phyloP scores from a whole-genome alignment of 2,329 filamentous ascomycete genomes.

The Cytospora schulzeri region DNA sequence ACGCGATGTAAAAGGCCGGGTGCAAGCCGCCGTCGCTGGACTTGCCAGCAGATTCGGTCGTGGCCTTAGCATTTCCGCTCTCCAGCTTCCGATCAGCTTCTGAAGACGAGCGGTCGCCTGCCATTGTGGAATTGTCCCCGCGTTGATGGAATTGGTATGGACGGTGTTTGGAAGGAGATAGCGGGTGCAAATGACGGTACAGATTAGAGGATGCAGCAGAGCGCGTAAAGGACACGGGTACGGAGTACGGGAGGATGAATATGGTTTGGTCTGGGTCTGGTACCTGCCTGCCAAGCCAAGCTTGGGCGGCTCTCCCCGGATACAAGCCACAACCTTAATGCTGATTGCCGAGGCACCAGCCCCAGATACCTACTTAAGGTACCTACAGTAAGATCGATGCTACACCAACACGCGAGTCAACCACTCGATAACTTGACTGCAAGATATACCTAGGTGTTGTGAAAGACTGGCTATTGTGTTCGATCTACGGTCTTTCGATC shows the following conservation, averaged over 20 bases:
- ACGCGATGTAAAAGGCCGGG: slow-evolving; percentile 76
- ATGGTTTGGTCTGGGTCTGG: background rate
- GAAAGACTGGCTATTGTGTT: no score
- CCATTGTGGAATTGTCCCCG: slow-evolving; percentile 15
- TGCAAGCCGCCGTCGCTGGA: slow-evolving; percentile 50
- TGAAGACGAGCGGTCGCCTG: slow-evolving; percentile 27
- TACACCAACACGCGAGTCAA: no score
- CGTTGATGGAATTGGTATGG: background rate
- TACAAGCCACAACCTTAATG: background rate
- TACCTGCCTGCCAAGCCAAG: background rate
- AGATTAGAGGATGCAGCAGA: background rate
- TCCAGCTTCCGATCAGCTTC: slow-evolving; percentile 28
- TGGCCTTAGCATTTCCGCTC: slow-evolving; percentile 19
- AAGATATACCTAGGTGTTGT: no score
- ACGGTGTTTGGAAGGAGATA: background rate
- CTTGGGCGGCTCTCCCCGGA: background rate
- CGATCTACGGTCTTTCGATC: no score
- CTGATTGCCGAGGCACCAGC: background rate
- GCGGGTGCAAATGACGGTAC: background rate
- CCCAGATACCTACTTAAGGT: no score
- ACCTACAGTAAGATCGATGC: no score
- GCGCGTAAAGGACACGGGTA: background rate
- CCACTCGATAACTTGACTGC: no score
- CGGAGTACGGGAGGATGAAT: background rate
- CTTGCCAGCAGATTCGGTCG: slow-evolving; percentile 15